Evolutionary conservation across 768 basidiomycete species (phyloP).

Genomic region (Tubosaeta brunneosetosa): DNA sequence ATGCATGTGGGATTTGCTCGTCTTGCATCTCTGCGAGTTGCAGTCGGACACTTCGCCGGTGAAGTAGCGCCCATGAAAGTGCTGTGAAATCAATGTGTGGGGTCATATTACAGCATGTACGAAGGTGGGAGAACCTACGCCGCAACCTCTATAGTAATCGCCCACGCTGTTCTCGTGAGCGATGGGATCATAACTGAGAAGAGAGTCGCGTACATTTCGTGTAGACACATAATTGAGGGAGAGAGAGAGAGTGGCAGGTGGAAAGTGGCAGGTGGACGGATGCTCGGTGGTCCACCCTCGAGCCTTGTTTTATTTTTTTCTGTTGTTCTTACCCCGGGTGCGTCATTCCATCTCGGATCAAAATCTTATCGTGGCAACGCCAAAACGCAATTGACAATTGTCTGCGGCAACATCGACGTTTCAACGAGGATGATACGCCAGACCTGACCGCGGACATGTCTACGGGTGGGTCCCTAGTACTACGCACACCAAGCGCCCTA

Average conservation of each 20-base stretch:
- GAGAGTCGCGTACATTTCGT: constrained; percentile 31
- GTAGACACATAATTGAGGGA: constrained; percentile 28
- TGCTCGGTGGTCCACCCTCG: neutral
- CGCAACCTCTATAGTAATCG: constrained; percentile 35
- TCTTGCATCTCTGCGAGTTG: constrained; percentile 29
- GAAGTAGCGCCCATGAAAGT: constrained; percentile 37
- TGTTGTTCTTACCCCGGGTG: constrained; percentile 23
- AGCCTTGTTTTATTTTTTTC: neutral
- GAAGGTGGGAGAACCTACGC: constrained; percentile 19
- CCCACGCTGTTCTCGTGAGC: constrained; percentile 27
- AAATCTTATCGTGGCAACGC: constrained; percentile 19
- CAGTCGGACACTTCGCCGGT: constrained; percentile 32
- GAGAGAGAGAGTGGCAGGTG: neutral
- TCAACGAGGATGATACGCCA: too few species aligned
- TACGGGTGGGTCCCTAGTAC: too few species aligned
- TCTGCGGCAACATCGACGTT: neutral
- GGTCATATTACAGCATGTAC: constrained; percentile 4
- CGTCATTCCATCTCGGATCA: constrained; percentile 32
- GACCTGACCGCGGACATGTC: too few species aligned
- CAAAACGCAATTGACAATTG: neutral
- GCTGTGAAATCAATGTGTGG: constrained; percentile 14
- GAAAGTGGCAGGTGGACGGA: neutral
- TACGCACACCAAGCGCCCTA: too few species aligned
- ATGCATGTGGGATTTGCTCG: constrained; percentile 33
- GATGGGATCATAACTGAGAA: neutral